Evolutionary conservation across 2,329 filamentous ascomycete genomes (phyloP).

Genomic region (Nemania diffusa): DNA sequence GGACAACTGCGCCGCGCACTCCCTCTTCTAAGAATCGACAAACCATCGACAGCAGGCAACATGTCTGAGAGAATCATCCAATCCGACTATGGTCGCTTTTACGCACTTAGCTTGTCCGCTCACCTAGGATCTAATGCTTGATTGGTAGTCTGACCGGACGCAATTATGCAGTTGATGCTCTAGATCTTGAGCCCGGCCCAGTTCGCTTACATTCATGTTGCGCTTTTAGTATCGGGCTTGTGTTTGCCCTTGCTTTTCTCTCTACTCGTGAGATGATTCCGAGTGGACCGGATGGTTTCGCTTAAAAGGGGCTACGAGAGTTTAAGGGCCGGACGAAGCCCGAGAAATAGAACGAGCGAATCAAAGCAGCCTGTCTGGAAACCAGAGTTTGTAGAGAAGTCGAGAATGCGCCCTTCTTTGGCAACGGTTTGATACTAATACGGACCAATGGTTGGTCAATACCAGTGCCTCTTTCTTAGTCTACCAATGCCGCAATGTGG

Average conservation of each 20-base stretch:
- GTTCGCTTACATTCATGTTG: background rate
- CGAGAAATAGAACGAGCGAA: background rate
- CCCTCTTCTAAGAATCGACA: background rate
- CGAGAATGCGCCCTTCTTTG: background rate
- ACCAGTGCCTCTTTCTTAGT: background rate
- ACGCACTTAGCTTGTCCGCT: background rate
- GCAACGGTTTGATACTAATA: background rate
- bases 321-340: background rate
- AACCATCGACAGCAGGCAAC: background rate
- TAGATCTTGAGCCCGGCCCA: background rate
- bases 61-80: background rate
- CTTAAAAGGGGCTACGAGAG: background rate
- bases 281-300: background rate
- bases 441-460: background rate
- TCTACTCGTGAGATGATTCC: background rate
- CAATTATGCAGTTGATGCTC: constrained; percentile 8
- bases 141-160: constrained; percentile 15
- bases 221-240: background rate
- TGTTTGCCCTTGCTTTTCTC: constrained; percentile 5
- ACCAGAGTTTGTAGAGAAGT: background rate
- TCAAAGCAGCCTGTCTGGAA: background rate
- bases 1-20: background rate
- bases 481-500: background rate
- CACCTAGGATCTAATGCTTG: constrained; percentile 1
- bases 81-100: background rate